Conservation (phyloP, 768 basidiomycete species). For the Lactifluus echinatus region DNA sequence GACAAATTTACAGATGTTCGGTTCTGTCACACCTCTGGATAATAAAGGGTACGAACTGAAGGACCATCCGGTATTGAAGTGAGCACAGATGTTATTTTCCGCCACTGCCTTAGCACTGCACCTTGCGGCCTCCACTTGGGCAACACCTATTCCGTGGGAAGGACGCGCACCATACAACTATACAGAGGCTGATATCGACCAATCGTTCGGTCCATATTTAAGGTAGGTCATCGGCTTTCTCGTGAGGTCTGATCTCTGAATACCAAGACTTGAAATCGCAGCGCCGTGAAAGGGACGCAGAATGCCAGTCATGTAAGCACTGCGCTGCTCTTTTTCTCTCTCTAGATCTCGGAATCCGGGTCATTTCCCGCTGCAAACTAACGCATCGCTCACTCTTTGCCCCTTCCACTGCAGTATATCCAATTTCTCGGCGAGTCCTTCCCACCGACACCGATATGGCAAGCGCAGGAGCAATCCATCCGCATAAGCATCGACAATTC, state of each 20-base stretch:
- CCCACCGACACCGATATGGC: conserved; percentile 44
- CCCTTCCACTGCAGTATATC: conserved; percentile 32
- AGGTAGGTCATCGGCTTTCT: conserved; percentile 33
- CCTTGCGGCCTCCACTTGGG: conserved; percentile 11
- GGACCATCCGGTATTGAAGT: background rate
- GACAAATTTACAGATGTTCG: no score
- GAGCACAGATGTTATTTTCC: background rate
- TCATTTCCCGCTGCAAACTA: background rate
- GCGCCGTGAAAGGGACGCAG: conserved; percentile 47
- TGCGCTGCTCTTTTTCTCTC: background rate
- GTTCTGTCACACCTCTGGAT: no score
- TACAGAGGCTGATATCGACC: conserved; percentile 36
- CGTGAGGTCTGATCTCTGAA: background rate
- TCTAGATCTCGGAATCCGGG: no score
- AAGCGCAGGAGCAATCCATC: conserved; percentile 40
- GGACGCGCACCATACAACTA: conserved; percentile 44
- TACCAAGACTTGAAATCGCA: conserved; percentile 22
- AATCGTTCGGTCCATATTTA: conserved; percentile 42
- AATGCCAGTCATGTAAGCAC: conserved; percentile 42
- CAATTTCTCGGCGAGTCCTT: conserved; percentile 32
- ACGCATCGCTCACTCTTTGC: background rate
- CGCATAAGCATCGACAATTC: conserved; percentile 48
- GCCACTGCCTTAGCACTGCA: background rate
- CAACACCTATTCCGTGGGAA: conserved; percentile 39
- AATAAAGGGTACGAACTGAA: background rate